Percentiles rank a stretch among this genome's conserved stretches.
Conservation (phyloP, 2,329 filamentous ascomycete genomes). For the Neoscytalidium dimidiatum region DNA sequence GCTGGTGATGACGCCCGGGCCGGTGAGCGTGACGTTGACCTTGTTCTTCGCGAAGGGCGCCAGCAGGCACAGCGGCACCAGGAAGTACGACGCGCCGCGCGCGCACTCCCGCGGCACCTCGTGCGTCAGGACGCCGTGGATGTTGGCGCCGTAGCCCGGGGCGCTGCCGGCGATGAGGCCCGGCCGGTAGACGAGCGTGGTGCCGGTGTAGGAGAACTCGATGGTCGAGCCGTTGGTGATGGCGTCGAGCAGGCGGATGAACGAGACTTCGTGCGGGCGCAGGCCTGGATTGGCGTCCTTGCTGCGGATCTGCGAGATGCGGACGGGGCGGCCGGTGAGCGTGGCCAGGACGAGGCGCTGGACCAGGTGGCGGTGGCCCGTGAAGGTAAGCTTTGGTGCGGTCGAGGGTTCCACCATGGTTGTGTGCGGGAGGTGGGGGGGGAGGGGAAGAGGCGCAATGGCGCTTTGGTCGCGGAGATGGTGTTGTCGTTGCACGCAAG, state of each 20-base stretch:
- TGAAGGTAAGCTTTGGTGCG: conserved; percentile 68
- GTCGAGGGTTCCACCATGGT: conserved; percentile 14
- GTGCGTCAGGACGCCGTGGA: conserved; percentile 76
- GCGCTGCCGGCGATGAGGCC: conserved; percentile 88
- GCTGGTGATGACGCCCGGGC: conserved; percentile 88
- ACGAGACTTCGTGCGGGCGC: conserved; percentile 89
- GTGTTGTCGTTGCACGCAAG: background rate
- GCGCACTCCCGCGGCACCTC: conserved; percentile 74
- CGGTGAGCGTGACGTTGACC: conserved; percentile 86
- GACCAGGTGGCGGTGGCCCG: conserved; percentile 78
- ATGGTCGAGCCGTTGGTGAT: conserved; percentile 94
- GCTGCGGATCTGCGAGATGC: conserved; percentile 91
- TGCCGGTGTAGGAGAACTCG: conserved; percentile 95
- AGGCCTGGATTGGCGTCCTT: conserved; percentile 84
- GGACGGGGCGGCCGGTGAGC: conserved; percentile 83
- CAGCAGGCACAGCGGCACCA: conserved; percentile 84
- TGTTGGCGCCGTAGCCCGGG: conserved; percentile 70
- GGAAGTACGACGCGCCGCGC: conserved; percentile 86
- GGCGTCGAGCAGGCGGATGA: conserved; percentile 89
- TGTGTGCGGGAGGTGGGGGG: background rate
- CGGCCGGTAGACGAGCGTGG: conserved; percentile 86
- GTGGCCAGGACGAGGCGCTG: conserved; percentile 87
- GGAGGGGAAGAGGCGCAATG: background rate
- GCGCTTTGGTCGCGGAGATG: background rate
- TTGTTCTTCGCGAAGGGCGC: conserved; percentile 91